Percentiles rank a stretch among this genome's conserved stretches.
Evolutionary conservation across 2,329 filamentous ascomycete species (phyloP).

Genomic region (Colletotrichum tanaceti): DNA sequence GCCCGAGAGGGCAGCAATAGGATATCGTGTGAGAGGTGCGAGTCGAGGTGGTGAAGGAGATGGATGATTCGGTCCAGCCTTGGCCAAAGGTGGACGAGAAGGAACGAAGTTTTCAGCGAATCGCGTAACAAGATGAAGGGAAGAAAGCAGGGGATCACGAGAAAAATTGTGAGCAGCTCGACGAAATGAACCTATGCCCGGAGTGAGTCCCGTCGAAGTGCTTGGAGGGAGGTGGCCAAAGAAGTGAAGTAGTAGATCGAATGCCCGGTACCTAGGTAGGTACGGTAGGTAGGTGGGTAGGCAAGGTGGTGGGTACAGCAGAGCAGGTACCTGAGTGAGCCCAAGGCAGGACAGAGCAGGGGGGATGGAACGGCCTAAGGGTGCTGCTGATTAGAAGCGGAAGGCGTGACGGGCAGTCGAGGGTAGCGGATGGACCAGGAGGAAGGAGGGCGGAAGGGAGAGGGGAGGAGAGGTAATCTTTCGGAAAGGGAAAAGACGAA

Average conservation of each 20-base stretch:
- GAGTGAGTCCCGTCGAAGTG: conserved; percentile 18
- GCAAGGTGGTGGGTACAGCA: no score
- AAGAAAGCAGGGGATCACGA: background rate
- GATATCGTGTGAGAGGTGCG: conserved; percentile 11
- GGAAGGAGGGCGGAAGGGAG: conserved; percentile 22
- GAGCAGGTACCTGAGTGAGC: conserved; percentile 1
- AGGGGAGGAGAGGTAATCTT: conserved; percentile 7
- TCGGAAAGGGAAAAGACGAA: conserved; percentile 31
- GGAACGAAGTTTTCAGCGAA: background rate
- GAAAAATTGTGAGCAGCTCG: conserved; percentile 10
- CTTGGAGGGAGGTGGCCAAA: no score
- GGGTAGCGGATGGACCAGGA: conserved; percentile 7
- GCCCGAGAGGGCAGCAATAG: background rate
- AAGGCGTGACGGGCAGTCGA: conserved; percentile 29
- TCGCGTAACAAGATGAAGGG: background rate
- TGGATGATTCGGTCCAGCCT: background rate
- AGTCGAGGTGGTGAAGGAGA: conserved; percentile 3
- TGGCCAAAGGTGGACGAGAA: background rate
- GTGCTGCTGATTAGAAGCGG: conserved; percentile 31
- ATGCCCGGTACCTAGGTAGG: background rate
- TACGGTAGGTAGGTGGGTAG: background rate
- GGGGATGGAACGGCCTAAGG: conserved; percentile 15
- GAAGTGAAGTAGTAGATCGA: background rate
- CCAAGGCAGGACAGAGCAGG: conserved; percentile 2
- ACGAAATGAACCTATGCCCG: background rate